Conservation (phyloP, 805 yeast genomes). For the Teunomyces atbi region DNA sequence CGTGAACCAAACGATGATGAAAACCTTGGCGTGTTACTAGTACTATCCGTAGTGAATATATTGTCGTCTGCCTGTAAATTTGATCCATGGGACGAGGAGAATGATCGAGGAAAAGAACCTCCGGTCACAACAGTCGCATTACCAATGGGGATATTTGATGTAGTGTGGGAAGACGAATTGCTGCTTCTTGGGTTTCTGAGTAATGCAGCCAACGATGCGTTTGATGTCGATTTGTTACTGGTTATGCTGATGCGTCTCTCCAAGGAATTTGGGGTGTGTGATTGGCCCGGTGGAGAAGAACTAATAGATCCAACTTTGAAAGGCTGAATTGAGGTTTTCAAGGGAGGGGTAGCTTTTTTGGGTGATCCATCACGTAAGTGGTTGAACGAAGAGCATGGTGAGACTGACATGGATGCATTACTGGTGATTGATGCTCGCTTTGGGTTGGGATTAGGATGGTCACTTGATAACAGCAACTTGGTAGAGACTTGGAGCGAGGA, state of each 20-base stretch:
- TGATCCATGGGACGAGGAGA: conserved; percentile 41
- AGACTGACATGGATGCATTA: conserved; percentile 19
- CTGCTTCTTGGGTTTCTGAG: conserved; percentile 50
- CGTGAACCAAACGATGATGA: conserved; percentile 75
- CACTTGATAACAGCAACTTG: neutral
- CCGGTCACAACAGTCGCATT: conserved; percentile 9
- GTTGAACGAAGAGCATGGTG: conserved; percentile 24
- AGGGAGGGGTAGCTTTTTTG: conserved; percentile 13
- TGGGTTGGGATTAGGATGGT: neutral
- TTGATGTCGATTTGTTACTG: conserved; percentile 47
- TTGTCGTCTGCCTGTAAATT: conserved; percentile 29
- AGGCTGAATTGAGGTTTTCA: conserved; percentile 48
- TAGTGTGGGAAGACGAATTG: conserved; percentile 36
- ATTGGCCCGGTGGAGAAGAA: conserved; percentile 38
- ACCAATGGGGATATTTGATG: conserved; percentile 24
- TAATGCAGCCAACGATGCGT: conserved; percentile 53
- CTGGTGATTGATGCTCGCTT: conserved; percentile 14
- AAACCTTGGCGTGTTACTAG: conserved; percentile 51
- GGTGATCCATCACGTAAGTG: conserved; percentile 2
- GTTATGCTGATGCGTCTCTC: conserved; percentile 44
- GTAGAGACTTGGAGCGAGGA: neutral
- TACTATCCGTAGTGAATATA: conserved; percentile 20
- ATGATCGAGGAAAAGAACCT: conserved; percentile 32
- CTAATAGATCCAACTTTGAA: conserved; percentile 64
- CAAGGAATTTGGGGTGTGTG: conserved; percentile 21